A percentile compares a stretch with the other conserved stretches of the same genome.
Evolutionary conservation across 768 basidiomycete species (phyloP).

Genomic region (Phylloporus sp.): DNA sequence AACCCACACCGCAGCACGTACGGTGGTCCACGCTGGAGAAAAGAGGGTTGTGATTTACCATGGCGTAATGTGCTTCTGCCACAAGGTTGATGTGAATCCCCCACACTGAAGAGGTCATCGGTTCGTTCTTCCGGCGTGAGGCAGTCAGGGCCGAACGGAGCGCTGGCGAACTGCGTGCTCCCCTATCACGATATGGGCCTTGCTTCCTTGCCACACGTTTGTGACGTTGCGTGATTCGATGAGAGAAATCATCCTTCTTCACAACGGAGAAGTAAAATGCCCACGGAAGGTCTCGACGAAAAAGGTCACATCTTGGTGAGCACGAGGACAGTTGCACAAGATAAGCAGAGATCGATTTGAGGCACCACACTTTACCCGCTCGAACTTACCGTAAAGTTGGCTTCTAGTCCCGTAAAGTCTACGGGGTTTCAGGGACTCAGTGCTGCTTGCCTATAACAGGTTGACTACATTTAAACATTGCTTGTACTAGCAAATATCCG

Average conservation of each 20-base stretch:
- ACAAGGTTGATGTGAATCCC: constrained; percentile 13
- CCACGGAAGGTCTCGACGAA: neutral
- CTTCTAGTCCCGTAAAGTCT: constrained; percentile 8
- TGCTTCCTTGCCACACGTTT: neutral
- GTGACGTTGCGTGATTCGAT: constrained; percentile 3
- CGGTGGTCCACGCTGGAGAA: neutral
- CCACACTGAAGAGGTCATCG: constrained; percentile 1
- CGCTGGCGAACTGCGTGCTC: neutral
- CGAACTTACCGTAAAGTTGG: constrained; percentile 6
- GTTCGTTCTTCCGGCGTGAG: neutral
- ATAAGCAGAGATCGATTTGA: constrained; percentile 4
- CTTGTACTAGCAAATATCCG: no score
- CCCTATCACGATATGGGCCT: constrained; percentile 6
- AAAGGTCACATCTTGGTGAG: neutral
- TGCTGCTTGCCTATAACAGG: constrained; percentile 1
- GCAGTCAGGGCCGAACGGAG: constrained; percentile 14
- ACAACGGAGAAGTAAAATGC: neutral
- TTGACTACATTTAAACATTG: neutral
- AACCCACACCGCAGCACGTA: neutral
- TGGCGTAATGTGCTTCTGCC: constrained; percentile 10
- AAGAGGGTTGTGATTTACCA: constrained; percentile 5
- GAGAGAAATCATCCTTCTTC: neutral
- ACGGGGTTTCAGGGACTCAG: neutral
- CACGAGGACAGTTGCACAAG: neutral
- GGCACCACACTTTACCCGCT: neutral